These are phyloP conservation scores for Spathaspora boniae DNA, from an alignment of 805 yeast species.

Conservation along the genomic window DNA sequence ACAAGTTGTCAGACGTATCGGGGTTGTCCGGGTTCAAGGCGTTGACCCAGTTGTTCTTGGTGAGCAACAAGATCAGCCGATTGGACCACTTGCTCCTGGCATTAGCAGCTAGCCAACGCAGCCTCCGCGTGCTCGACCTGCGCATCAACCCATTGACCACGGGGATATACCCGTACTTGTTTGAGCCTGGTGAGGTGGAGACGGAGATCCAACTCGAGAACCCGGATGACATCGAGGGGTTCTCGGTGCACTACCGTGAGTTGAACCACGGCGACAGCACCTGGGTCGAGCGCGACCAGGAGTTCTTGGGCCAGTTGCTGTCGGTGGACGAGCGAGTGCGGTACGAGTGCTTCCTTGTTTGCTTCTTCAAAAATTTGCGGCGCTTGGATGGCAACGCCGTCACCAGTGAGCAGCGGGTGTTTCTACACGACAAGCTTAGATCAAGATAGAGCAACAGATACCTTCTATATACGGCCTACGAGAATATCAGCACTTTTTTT, in stretches of 20 bases:
- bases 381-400: constrained; percentile 39
- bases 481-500: too few species aligned
- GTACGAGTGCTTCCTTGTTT: constrained; percentile 34
- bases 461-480: too few species aligned
- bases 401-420: too few species aligned
- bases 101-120: constrained; percentile 25
- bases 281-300: constrained; percentile 39
- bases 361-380: constrained; percentile 28
- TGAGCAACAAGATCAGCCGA: constrained; percentile 43
- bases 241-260: constrained; percentile 44
- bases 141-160: constrained; percentile 48
- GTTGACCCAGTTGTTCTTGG: constrained; percentile 37
- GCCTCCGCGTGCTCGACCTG: constrained; percentile 41
- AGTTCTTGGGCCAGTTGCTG: constrained; percentile 22
- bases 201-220: constrained; percentile 39
- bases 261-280: constrained; percentile 27
- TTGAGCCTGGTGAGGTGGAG: constrained; percentile 40
- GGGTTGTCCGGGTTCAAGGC: constrained; percentile 30
- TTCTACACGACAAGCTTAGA: too few species aligned
- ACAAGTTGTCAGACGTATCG: constrained; percentile 34
- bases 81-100: constrained; percentile 31
- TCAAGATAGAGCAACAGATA: too few species aligned
- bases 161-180: constrained; percentile 51
- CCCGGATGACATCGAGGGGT: constrained; percentile 51
- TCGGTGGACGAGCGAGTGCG: constrained; percentile 18